phyloP scores from a whole-genome alignment of 371 early-diverging fungal genomes.

The Apophysomyces trapeziformis region DNA sequence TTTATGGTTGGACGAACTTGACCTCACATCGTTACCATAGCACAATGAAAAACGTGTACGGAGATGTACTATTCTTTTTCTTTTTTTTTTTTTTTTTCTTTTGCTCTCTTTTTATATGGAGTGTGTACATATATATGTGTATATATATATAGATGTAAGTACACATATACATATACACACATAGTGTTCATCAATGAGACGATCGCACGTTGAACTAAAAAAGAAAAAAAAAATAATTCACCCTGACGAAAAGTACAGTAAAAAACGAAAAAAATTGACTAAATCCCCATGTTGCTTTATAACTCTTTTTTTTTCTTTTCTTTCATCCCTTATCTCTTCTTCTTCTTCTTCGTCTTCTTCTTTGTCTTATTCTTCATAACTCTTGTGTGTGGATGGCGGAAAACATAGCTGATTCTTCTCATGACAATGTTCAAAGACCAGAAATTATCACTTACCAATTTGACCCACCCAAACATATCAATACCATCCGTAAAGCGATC shows the following conservation, averaged over 20 bases:
- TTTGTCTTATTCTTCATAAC: background rate
- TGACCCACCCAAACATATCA: background rate
- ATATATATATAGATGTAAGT: background rate
- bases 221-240: background rate
- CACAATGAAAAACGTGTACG: slow-evolving; percentile 7
- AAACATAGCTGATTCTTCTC: background rate
- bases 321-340: background rate
- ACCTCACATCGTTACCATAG: slow-evolving; percentile 6
- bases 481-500: slow-evolving; percentile 2
- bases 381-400: background rate
- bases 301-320: background rate
- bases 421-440: background rate
- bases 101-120: background rate
- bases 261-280: slow-evolving; percentile 8
- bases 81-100: background rate
- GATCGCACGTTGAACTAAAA: background rate
- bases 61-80: background rate
- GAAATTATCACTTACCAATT: background rate
- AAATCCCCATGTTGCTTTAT: background rate
- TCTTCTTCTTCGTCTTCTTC: background rate
- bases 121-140: background rate
- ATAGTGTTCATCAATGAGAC: background rate
- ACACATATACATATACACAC: background rate
- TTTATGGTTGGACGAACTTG: slow-evolving; percentile 38
- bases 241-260: background rate